A percentile compares a stretch with the other conserved stretches of the same genome.
Evolutionary conservation across 768 basidiomycete genomes (phyloP).

Genomic region (Pisolithus albus): DNA sequence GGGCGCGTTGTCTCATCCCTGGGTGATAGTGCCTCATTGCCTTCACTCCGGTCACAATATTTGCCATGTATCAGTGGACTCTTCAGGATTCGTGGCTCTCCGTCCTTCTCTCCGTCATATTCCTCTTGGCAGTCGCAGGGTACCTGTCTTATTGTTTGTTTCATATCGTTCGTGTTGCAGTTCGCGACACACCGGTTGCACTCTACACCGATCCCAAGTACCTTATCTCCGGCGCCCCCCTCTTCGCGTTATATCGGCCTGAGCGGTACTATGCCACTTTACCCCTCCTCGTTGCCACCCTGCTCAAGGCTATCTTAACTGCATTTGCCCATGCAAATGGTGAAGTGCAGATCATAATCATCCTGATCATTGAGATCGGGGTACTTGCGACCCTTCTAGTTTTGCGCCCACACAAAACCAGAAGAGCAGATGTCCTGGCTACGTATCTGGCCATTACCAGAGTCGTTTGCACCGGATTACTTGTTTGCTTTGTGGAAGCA

Average conservation of each 20-base stretch:
- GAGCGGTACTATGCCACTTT: constrained; percentile 65
- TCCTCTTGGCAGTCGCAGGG: constrained; percentile 46
- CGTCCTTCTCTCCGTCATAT: constrained; percentile 68
- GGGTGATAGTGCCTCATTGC: constrained; percentile 49
- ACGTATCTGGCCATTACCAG: constrained; percentile 62
- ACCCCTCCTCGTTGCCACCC: constrained; percentile 46
- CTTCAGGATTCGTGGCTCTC: constrained; percentile 84
- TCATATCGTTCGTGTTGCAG: constrained; percentile 42
- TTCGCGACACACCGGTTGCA: constrained; percentile 33
- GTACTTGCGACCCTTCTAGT: constrained; percentile 46
- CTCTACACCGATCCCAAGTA: constrained; percentile 30
- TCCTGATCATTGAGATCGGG: constrained; percentile 61
- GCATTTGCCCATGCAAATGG: constrained; percentile 56
- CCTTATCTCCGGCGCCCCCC: constrained; percentile 43
- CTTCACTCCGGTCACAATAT: constrained; percentile 64
- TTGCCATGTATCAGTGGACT: constrained; percentile 88
- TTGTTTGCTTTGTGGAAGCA: constrained; percentile 70
- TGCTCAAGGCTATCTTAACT: constrained; percentile 69
- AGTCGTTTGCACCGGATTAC: constrained; percentile 59
- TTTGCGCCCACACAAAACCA: constrained; percentile 59
- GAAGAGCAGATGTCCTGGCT: constrained; percentile 64
- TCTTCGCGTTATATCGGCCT: constrained; percentile 61
- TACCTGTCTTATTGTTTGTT: constrained; percentile 45
- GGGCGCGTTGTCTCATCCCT: constrained; percentile 1
- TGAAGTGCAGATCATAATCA: constrained; percentile 59